These are phyloP conservation scores for Cenchrus fungigraminus DNA, from an alignment of 176 grass and related monocot species.

Conservation along the genomic window DNA sequence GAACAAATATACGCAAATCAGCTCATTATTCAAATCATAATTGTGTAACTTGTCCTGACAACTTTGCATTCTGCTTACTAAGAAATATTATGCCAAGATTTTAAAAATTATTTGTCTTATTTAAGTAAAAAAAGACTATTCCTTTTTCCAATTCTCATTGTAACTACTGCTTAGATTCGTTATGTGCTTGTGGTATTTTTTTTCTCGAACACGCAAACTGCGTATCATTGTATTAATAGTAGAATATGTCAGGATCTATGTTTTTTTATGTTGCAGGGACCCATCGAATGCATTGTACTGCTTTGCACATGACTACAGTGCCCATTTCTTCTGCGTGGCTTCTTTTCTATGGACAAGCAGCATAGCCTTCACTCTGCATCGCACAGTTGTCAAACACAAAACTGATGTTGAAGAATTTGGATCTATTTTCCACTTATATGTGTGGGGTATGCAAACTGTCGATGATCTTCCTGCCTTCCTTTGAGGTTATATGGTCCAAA, in stretches of 20 bases:
- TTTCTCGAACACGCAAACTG: background rate
- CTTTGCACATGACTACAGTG: slow-evolving; percentile 92
- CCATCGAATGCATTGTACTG: slow-evolving; percentile 93
- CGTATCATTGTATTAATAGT: too few relatives aligned
- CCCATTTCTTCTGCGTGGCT: slow-evolving; percentile 92
- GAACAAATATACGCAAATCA: background rate
- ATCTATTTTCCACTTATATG: slow-evolving; percentile 90
- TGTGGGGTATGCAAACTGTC: slow-evolving; percentile 75
- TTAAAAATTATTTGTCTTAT: background rate
- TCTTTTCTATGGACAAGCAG: slow-evolving; percentile 98
- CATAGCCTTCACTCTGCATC: slow-evolving; percentile 94
- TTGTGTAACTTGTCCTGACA: background rate
- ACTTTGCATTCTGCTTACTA: background rate
- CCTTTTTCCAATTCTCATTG: slow-evolving; percentile 3
- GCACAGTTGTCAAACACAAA: slow-evolving; percentile 96
- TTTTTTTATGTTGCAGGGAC: slow-evolving; percentile 55
- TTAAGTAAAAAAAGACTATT: slow-evolving; percentile 24
- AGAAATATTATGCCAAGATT: background rate
- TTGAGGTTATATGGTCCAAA: slow-evolving; percentile 14
- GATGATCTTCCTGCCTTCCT: slow-evolving; percentile 4
- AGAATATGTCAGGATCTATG: background rate
- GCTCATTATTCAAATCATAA: background rate
- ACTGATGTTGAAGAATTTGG: slow-evolving; percentile 96
- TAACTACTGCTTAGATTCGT: background rate
- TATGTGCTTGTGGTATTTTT: slow-evolving; percentile 12